Base-by-base conservation (phyloP, 371 early-diverging fungal species). In the Mortierella sp. region DNA sequence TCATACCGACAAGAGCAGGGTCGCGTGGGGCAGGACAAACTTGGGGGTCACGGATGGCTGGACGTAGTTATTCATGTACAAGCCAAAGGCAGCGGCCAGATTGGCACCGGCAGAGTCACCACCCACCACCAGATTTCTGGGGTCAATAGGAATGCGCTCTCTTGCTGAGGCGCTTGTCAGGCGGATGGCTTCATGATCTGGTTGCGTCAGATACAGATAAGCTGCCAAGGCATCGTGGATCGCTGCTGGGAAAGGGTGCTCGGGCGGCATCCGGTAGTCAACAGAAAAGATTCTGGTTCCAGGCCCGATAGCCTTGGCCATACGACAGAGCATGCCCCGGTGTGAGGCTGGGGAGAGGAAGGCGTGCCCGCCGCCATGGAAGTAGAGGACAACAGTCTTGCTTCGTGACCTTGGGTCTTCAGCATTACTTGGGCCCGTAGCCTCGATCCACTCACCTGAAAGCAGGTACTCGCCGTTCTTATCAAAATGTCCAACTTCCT, bases 181-280 rank as follows among this genome's bases (percentile, higher is more conserved):
- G 7, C 62, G n/a, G 26, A 52, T 68, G 4, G 60, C 74, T 9
- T 82, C 84, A 18, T 80, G 67, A 15, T 84, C 84, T 7, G 88
- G 87, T 23, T 85, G 76, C 47, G 89, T 73, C 26, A 97, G 80
- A 60, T 86, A 84, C 28, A 85, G 62, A 66, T 93, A 95, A 0
- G 92, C 87, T 28, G 89, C 82, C 25, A n/a, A n/a, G n/a, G n/a
- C 89, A 82, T 95, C 95, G 57, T 90, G 89, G 4, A 95, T 74
- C 11, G 91, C 90, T 25, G 87, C 82, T 1, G 97, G 96, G 66
- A 94, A 96, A 14, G 93, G 89, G 62, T 87, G 74, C 45, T 93
- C 90, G 0, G 96, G 96, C 0, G 95, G 92, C 44, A 94, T 80
- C 25, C 95, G 84, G 80, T 95, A 95, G 73, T 92, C 85, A 53